Percentiles rank a stretch among this genome's conserved stretches.
phyloP scores from a whole-genome alignment of 345 rosid species.

The Carallia pectinifolia region DNA sequence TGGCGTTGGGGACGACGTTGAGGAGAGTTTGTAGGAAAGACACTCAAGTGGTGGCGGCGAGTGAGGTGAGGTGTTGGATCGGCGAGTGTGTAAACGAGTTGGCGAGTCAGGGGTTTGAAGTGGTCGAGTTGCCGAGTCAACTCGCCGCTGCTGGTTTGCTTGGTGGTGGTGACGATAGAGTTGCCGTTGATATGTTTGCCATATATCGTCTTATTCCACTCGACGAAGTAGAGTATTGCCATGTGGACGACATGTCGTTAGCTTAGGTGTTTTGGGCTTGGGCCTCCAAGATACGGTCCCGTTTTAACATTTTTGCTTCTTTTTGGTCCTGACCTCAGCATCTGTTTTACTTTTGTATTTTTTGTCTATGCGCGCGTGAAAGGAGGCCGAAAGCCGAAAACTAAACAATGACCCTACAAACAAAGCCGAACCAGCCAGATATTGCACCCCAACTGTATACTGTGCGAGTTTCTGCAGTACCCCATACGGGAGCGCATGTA shows the following conservation, averaged over 20 bases:
- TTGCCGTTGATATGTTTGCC: not conserved
- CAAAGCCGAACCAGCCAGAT: too few species aligned
- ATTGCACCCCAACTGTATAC: too few species aligned
- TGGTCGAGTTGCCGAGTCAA: conserved; percentile 24
- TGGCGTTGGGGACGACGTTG: conserved; percentile 30
- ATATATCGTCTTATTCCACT: conserved; percentile 5
- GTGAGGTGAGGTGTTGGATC: conserved; percentile 30
- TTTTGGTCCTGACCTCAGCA: not conserved
- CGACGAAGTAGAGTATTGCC: not conserved
- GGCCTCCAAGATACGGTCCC: not conserved
- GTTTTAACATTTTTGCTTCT: not conserved
- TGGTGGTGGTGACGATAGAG: not conserved
- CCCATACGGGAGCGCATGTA: too few species aligned
- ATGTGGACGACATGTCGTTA: not conserved
- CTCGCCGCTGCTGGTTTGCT: not conserved
- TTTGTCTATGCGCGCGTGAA: too few species aligned
- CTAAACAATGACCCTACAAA: too few species aligned
- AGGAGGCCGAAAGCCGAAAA: too few species aligned
- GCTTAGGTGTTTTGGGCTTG: not conserved
- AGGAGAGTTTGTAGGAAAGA: conserved; percentile 9
- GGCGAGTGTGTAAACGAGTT: conserved; percentile 31
- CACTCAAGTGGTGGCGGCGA: not conserved
- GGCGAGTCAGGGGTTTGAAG: conserved; percentile 25
- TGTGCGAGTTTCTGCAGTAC: too few species aligned
- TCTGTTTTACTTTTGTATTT: too few species aligned